phyloP scores from a whole-genome alignment of 2,329 filamentous ascomycete genomes.

The Scolecobasidium constrictum region DNA sequence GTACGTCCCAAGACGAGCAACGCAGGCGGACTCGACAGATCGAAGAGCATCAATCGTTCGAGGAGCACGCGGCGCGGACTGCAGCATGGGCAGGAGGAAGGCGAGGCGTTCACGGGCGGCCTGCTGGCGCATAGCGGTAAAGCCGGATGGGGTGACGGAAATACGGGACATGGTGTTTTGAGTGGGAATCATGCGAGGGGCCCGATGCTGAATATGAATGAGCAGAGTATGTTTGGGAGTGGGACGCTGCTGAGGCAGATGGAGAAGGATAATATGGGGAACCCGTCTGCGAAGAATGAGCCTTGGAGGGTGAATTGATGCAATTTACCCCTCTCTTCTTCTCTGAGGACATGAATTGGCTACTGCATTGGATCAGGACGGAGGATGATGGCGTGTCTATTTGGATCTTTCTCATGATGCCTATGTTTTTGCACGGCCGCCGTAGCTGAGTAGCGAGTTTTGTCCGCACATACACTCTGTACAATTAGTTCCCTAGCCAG shows the following conservation, averaged over 20 bases:
- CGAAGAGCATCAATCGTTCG: conserved; percentile 19
- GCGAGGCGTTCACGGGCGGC: conserved; percentile 33
- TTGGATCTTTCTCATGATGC: too few species aligned
- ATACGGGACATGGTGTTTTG: conserved; percentile 33
- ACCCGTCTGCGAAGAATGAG: too few species aligned
- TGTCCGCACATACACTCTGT: too few species aligned
- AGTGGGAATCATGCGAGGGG: conserved; percentile 32
- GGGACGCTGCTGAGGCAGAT: conserved; percentile 38
- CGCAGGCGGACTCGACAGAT: conserved; percentile 20
- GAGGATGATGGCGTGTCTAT: too few species aligned
- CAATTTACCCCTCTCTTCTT: too few species aligned
- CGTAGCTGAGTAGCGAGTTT: too few species aligned
- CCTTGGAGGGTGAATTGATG: too few species aligned
- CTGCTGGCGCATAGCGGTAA: conserved; percentile 21
- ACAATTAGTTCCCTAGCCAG: too few species aligned
- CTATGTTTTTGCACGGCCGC: too few species aligned
- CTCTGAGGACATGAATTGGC: too few species aligned
- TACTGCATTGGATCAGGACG: too few species aligned
- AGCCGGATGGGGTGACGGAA: conserved; percentile 23
- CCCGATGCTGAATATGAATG: conserved; percentile 33
- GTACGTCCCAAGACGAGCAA: conserved; percentile 21
- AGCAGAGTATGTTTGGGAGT: conserved; percentile 30
- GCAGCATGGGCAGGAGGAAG: conserved; percentile 13
- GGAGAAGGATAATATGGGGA: conserved; percentile 13
- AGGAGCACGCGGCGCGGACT: conserved; percentile 12